Evolutionary conservation across 306 rosid genomes (phyloP), one percentile per base, ranked within the genome.

Genomic region (Ormosia semicastrata): DNA sequence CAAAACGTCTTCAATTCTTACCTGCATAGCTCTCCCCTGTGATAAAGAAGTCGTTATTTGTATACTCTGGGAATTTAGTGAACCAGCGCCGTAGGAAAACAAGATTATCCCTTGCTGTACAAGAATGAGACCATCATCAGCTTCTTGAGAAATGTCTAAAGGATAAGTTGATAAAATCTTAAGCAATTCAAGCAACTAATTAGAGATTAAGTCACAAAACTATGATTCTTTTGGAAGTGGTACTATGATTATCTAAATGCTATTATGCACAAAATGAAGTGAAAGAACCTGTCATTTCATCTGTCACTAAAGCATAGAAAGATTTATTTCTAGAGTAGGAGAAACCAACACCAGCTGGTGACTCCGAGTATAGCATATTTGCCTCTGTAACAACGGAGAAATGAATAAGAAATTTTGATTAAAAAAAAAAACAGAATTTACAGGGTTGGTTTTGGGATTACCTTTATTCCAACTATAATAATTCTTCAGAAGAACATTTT

Each of bases 281-380:
- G 12, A 44, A 52, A 87, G 53, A 78, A 93, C 94, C 94, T 79
- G 96, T 90, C 0, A 88, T 77, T 37, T 79, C 89, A 50, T 93
- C 94, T 7, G 74, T 86, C 24, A 82, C 89, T 0, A 2, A 74
- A 5, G 6, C 50, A 37, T 93, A 93, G 89, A 88, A 91, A 8
- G 96, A 78, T 53, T 82, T 32, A 47, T 91, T 88, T 7, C 73
- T 52, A 10, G 96, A 91, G 83, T 87, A 93, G 10, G 97, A 93
- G 88, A 93, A 93, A 66, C 97, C 96, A 89, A 93, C 97, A 58
- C 96, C 96, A 4, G 94, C 96, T 0, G 96, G 96, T 5, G 95
- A 85, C 40, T 93, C 96, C 86, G 91, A 56, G 79, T 93, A 89
- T 4, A 93, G 6, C 76, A 93, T 66, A 46, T 93, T 93, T 68